Evolutionary conservation across 352 stramenopile genomes (phyloP).

Genomic region (Phytophthora ohioensis): DNA sequence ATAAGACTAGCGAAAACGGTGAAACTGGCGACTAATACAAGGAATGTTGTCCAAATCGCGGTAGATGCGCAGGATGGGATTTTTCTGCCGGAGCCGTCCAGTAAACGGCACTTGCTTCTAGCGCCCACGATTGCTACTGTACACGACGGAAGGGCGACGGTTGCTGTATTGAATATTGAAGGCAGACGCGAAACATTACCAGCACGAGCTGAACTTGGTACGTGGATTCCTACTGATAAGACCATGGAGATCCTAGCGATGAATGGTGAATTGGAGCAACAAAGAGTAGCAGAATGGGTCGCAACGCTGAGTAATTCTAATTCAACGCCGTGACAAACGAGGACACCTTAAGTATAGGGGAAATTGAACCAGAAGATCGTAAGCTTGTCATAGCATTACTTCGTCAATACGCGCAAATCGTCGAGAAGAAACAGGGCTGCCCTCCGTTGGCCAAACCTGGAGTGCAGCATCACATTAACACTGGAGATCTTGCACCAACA

Average conservation of each 20-base stretch:
- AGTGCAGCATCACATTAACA: too few species aligned
- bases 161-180: slow-evolving; percentile 26
- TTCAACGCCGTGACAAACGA: too few species aligned
- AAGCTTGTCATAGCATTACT: too few species aligned
- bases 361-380: too few species aligned
- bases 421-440: too few species aligned
- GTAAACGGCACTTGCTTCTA: slow-evolving; percentile 17
- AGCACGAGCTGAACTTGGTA: not conserved
- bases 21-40: slow-evolving; percentile 15
- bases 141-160: not conserved
- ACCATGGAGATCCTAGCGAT: not conserved
- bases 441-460: too few species aligned
- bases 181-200: slow-evolving; percentile 2
- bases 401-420: too few species aligned
- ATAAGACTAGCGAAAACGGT: slow-evolving; percentile 2
- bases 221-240: not conserved
- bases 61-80: slow-evolving; percentile 15
- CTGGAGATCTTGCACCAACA: too few species aligned
- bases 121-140: slow-evolving; percentile 10
- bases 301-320: too few species aligned
- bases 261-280: not conserved
- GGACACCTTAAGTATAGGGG: too few species aligned
- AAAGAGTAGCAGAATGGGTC: not conserved
- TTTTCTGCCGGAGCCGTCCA: slow-evolving; percentile 3
- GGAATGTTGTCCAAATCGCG: not conserved